Conservation (phyloP, 2,329 filamentous ascomycete species). For the Curvularia verruculosa region DNA sequence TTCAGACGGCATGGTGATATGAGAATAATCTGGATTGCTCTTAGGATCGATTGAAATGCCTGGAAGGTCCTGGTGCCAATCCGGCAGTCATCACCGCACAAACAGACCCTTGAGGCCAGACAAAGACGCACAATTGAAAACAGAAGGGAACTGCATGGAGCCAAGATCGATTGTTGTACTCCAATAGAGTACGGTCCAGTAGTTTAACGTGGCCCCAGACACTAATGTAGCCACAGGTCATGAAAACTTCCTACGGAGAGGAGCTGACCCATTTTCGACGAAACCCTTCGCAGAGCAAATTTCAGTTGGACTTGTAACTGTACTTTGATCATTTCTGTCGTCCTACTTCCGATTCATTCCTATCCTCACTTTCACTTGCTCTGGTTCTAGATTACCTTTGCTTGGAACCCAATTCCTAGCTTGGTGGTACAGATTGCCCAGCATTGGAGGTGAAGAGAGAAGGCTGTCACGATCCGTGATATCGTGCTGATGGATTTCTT, state of each 20-base stretch:
- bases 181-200: not conserved
- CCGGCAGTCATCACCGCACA: not conserved
- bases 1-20: not conserved
- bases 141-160: not conserved
- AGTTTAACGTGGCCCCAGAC: not conserved
- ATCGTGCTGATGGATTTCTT: not conserved
- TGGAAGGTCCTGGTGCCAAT: not conserved
- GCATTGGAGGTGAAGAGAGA: not conserved
- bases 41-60: not conserved
- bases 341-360: not conserved
- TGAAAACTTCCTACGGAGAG: not conserved
- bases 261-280: not conserved
- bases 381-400: not conserved
- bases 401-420: not conserved
- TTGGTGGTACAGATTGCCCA: not conserved
- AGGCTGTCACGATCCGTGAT: not conserved
- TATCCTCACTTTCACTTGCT: not conserved
- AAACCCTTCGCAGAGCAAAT: not conserved
- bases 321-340: not conserved
- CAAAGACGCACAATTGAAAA: not conserved
- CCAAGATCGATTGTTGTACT: not conserved
- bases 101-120: not conserved
- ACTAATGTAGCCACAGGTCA: not conserved
- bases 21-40: not conserved
- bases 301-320: not conserved